These are phyloP conservation scores for Saturnispora gosingensis DNA, from an alignment of 805 yeast genomes.

Conservation along the genomic window DNA sequence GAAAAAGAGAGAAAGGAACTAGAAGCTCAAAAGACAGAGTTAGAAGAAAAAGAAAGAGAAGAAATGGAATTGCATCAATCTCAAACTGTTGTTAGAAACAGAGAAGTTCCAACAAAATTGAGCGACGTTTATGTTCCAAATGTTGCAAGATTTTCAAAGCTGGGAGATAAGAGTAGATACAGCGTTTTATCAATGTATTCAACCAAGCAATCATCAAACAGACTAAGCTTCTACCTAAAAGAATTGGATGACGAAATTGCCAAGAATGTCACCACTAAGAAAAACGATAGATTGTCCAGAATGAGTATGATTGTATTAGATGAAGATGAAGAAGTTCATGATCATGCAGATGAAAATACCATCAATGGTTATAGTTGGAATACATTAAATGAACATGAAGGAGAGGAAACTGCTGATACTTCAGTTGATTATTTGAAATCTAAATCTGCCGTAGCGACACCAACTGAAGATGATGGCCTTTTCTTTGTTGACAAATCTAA, in stretches of 20 bases:
- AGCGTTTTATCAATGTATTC: constrained; percentile 68
- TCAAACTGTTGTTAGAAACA: constrained; percentile 12
- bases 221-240: constrained; percentile 39
- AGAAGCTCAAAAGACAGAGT: constrained; percentile 6
- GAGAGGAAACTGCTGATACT: constrained; percentile 8
- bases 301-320: constrained; percentile 23
- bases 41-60: constrained; percentile 4
- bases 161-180: constrained; percentile 55
- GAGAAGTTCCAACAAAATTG: constrained; percentile 38
- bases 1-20: constrained; percentile 10
- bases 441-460: constrained; percentile 10
- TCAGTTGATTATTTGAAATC: constrained; percentile 1
- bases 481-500: constrained; percentile 6
- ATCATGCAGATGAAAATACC: neutral
- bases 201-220: constrained; percentile 53
- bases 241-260: constrained; percentile 16
- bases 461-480: constrained; percentile 20
- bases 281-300: constrained; percentile 18
- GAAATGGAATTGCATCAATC: constrained; percentile 1
- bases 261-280: constrained; percentile 1
- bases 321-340: constrained; percentile 13
- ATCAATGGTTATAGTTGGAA: constrained; percentile 4
- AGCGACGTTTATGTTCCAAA: constrained; percentile 62
- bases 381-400: neutral
- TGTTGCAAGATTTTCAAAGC: constrained; percentile 60